Percentiles rank a stretch among this genome's conserved stretches.
These are phyloP conservation scores for Moesziomyces aphidis DNA, from an alignment of 1,284 basidiomycete genomes.

Conservation along the genomic window DNA sequence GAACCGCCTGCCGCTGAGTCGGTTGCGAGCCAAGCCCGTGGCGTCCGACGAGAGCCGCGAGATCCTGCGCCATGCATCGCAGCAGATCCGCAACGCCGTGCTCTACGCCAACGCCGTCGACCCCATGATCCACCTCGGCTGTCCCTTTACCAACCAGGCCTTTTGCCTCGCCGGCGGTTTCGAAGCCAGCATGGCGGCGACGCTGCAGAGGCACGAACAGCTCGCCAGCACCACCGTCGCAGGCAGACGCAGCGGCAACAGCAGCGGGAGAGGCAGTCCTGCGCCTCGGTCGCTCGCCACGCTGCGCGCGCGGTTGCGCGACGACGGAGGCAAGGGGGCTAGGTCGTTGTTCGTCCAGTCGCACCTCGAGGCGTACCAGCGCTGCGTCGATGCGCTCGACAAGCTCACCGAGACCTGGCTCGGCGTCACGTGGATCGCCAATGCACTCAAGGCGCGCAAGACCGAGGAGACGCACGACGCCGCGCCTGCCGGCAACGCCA, in stretches of 20 bases:
- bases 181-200: conserved; percentile 8
- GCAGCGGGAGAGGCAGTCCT: not conserved
- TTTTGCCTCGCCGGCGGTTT: conserved; percentile 9
- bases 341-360: conserved; percentile 10
- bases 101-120: conserved; percentile 10
- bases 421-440: conserved; percentile 11
- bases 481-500: not conserved
- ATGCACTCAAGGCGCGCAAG: conserved; percentile 11
- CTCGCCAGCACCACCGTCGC: not conserved
- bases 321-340: conserved; percentile 2
- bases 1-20: conserved; percentile 4
- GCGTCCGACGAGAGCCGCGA: conserved; percentile 5
- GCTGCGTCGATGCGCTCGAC: conserved; percentile 10
- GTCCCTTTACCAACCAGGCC: conserved; percentile 12
- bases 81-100: conserved; percentile 10
- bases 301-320: not conserved
- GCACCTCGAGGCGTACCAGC: conserved; percentile 7
- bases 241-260: not conserved
- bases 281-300: not conserved
- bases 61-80: conserved; percentile 8
- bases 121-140: conserved; percentile 2
- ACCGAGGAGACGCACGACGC: conserved; percentile 2
- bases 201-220: conserved; percentile 7
- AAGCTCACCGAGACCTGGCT: conserved; percentile 5
- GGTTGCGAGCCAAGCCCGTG: conserved; percentile 5